Base-by-base conservation (phyloP, 257 asterid species). In the Datura wrightii region DNA sequence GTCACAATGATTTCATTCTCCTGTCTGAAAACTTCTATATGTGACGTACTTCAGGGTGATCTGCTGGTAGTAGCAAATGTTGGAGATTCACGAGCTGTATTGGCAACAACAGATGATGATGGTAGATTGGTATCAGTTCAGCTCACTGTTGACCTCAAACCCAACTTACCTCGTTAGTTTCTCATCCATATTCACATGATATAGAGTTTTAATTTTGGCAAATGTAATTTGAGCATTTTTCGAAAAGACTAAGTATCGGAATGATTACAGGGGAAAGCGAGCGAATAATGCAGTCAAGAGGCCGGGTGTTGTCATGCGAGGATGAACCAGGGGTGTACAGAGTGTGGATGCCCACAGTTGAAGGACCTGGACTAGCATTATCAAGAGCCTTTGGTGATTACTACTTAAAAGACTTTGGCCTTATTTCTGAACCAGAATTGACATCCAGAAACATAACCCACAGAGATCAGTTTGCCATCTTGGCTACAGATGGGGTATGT, bases 401-500 rank as follows among this genome's bases (percentile, higher is more conserved):
- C 90, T 92, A 72, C 63, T 86, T 94, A 15, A 94, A 94, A 83
- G 95, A 91, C 85, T 92, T 92, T 85, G 98, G 98, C 10, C 94
- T 94, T 42, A 93, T 92, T 18, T 93, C 97, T 10, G 97, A 92
- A 83, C 98, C 98, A 3, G 93, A 94, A 88, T 84, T 94, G 58
- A 94, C 93, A 37, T 88, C 86, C 9, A 90, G 93, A 85, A 87
- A 59, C 65, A 90, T 94, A 88, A 87, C 89, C 8, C 83, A 85
- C 71, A 85, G 70, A 63, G 97, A 94, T 78, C 92, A 90, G 82
- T 92, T 94, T 79, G 91, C 69, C 19, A 91, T 94, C 81, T 86
- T 94, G 91, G 97, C 97, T 56, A 92, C 97, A 6, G 98, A 93
- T 87, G 98, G 98, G 89, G 97, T 93, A 90, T 36, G 90, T 52